Percentiles rank a stretch among this genome's conserved stretches.
phyloP scores from a whole-genome alignment of 2,329 filamentous ascomycete genomes.

The Trichoderma hamatum region DNA sequence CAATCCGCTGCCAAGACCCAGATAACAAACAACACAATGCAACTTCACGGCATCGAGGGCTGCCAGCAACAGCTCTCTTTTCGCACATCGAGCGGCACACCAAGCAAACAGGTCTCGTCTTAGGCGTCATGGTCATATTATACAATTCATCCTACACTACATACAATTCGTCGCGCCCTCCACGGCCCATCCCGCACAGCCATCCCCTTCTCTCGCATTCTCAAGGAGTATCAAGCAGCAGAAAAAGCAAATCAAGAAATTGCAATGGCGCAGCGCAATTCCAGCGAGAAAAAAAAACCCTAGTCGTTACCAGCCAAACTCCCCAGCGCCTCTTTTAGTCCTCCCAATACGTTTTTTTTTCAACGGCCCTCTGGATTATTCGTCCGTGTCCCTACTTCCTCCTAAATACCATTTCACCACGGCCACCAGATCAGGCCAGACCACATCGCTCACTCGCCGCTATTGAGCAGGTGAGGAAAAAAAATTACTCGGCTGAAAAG shows the following conservation, averaged over 20 bases:
- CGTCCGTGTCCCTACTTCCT: background rate
- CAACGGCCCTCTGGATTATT: background rate
- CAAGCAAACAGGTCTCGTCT: background rate
- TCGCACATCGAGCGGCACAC: background rate
- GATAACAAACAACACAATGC: background rate
- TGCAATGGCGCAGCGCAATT: constrained; percentile 15
- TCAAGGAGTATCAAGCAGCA: constrained; percentile 21
- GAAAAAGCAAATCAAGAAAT: background rate
- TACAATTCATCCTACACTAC: constrained; percentile 33
- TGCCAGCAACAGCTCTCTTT: background rate
- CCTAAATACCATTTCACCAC: background rate
- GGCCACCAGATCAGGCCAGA: background rate
- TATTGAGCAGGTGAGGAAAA: background rate
- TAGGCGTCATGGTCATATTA: constrained; percentile 28
- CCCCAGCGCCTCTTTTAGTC: constrained; percentile 26
- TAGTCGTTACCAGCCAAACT: constrained; percentile 27
- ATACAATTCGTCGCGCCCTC: constrained; percentile 25
- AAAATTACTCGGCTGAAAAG: constrained; percentile 11
- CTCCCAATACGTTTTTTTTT: constrained; percentile 9
- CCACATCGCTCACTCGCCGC: constrained; percentile 1
- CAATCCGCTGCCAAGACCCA: background rate
- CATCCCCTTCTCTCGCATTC: background rate
- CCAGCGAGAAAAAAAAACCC: constrained; percentile 25
- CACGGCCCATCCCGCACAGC: constrained; percentile 24
- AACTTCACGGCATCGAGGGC: background rate